These are phyloP conservation scores for Bruguiera parviflora DNA, from an alignment of 345 rosid species.

Conservation along the genomic window DNA sequence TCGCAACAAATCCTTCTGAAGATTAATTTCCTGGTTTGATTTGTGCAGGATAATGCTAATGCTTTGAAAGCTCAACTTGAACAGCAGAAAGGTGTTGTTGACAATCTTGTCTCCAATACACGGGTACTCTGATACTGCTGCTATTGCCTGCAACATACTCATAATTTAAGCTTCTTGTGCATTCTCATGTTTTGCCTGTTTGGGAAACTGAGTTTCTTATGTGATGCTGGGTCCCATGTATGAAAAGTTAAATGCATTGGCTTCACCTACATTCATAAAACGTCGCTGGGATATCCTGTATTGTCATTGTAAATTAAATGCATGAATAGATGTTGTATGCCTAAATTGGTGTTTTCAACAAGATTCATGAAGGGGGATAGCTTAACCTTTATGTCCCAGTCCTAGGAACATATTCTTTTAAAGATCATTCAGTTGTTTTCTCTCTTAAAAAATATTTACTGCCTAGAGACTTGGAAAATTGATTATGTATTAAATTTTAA, in stretches of 20 bases:
- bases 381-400: no score
- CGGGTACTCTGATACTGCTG: slow-evolving; percentile 40
- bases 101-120: slow-evolving; percentile 72
- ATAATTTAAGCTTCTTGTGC: not conserved
- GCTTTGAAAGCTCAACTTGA: slow-evolving; percentile 61
- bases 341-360: slow-evolving; percentile 1
- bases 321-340: not conserved
- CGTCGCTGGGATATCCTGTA: no score
- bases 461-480: no score
- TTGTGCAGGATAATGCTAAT: slow-evolving; percentile 59
- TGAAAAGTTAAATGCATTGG: no score
- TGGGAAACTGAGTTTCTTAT: not conserved
- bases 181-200: not conserved
- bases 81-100: slow-evolving; percentile 64
- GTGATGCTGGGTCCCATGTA: not conserved
- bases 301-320: no score
- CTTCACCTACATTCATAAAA: no score
- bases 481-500: no score
- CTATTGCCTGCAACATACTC: not conserved
- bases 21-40: not conserved
- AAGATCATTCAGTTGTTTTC: no score
- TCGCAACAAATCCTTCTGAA: not conserved
- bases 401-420: no score
- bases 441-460: no score
- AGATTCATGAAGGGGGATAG: no score